Base-by-base conservation (phyloP, 306 rosid genomes). In the Inga laurina region DNA sequence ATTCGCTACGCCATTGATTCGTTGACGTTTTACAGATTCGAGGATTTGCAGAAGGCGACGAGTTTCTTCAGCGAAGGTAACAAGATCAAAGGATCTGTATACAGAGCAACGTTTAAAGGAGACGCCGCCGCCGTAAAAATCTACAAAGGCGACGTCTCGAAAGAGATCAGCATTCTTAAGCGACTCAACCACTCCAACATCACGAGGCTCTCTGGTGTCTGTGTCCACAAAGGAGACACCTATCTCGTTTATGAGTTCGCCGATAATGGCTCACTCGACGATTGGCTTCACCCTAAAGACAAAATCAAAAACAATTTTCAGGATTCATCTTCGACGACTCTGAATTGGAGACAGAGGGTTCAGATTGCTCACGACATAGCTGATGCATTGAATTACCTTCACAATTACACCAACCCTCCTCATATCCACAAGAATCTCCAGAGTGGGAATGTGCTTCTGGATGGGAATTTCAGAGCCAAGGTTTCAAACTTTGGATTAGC, bases 181-280 rank as follows among this genome's bases (percentile, higher is more conserved):
- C 84, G 82, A 64, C 83, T 93, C 73, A 93, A 90, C 54, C 97
- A 93, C 90, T 87, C 90, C 45, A 93, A 91, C 81, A 80, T 93
- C 16, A 86, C 88, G n/a, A 90, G 97, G 74, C 87, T 93, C 46
- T 93, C 95, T 13, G 97, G 97, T 11, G 88, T 88, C 83, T 93
- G 97, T 37, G 89, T 91, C 1, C 54, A 91, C 82, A 85, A 65
- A 61, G 97, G 94, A 15, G 81, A 86, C 79, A 91, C 91, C 10
- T 93, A 91, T 80, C 93, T 93, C 11, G 94, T 93, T 1, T 93
- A 91, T 54, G 96, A 93, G 87, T 91, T 89, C 54, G 94, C 97
- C 2, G 87, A 88, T 30, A 85, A 81, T 44, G 90, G 91, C 12
- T 90, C 91, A 72, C 90, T 93, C 10, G 73, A 79, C 32, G 89